phyloP scores from a whole-genome alignment of 495 filamentous ascomycete species.

The Penicillium verhagenii region DNA sequence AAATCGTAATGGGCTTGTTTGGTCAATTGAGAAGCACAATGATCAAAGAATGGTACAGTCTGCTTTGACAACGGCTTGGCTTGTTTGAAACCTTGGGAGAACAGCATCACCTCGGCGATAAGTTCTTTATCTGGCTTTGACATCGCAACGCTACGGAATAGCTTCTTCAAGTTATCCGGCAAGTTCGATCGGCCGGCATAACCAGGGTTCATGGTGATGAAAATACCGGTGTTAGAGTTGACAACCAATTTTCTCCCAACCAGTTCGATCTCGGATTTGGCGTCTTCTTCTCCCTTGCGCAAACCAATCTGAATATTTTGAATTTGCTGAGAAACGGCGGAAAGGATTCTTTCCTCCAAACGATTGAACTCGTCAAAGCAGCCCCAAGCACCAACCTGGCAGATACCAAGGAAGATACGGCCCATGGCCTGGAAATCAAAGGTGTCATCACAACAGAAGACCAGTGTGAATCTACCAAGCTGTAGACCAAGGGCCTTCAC shows the following conservation, averaged over 20 bases:
- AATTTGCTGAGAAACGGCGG: constrained; percentile 96
- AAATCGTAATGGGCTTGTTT: constrained; percentile 99
- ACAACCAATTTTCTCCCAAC: constrained; percentile 85
- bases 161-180: constrained; percentile 97
- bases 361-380: constrained; percentile 99
- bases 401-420: constrained; percentile 98
- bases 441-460: constrained; percentile 98
- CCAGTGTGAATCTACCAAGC: constrained; percentile 93
- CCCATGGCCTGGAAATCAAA: constrained; percentile 99
- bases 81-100: constrained; percentile 96
- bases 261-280: constrained; percentile 84
- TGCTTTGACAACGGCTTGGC: constrained; percentile 90
- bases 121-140: constrained; percentile 99
- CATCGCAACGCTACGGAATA: constrained; percentile 99
- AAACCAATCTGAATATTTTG: constrained; percentile 98
- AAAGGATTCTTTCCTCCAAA: constrained; percentile 93
- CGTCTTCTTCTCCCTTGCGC: constrained; percentile 72
- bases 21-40: constrained; percentile 73
- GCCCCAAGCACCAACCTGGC: constrained; percentile 98
- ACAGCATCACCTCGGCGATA: constrained; percentile 99
- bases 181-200: constrained; percentile 98
- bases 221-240: constrained; percentile 92
- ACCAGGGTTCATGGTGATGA: constrained; percentile 99
- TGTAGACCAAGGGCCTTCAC: constrained; percentile 97
- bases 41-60: constrained; percentile 96